These are phyloP conservation scores for Hanseniaspora lachancei DNA, from an alignment of 805 yeast species.

Conservation along the genomic window DNA sequence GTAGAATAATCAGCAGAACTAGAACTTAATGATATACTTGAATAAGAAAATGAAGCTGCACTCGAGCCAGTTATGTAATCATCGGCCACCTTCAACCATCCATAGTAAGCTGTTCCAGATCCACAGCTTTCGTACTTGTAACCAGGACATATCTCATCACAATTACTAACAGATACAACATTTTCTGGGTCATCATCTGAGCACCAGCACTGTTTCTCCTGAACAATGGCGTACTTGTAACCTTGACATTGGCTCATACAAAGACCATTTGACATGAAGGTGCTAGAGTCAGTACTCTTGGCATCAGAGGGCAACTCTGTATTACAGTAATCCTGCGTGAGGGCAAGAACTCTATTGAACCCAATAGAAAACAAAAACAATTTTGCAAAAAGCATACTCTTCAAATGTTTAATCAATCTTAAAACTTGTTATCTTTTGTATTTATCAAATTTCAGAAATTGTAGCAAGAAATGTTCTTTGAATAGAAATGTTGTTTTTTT, in stretches of 20 bases:
- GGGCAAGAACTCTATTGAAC: background rate
- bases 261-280: constrained; percentile 20
- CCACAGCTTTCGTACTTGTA: constrained; percentile 23
- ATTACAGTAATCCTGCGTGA: constrained; percentile 11
- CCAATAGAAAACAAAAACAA: background rate
- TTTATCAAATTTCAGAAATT: too few relatives aligned
- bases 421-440: too few relatives aligned
- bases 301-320: constrained; percentile 6
- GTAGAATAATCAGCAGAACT: background rate
- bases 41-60: constrained; percentile 4
- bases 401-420: too few relatives aligned
- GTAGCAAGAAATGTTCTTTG: too few relatives aligned
- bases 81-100: constrained; percentile 19
- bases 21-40: background rate
- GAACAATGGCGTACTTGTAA: constrained; percentile 21
- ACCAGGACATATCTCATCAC: constrained; percentile 22
- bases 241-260: constrained; percentile 20
- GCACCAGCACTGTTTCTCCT: constrained; percentile 23
- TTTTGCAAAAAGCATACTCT: background rate
- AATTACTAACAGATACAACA: constrained; percentile 15
- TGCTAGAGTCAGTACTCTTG: background rate
- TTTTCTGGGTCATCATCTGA: constrained; percentile 17
- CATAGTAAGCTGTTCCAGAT: constrained; percentile 16
- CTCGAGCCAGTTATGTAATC: constrained; percentile 7
- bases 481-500: too few relatives aligned